Base-by-base conservation (phyloP, 371 early-diverging fungal genomes). In the Haplosporangium sp. region DNA sequence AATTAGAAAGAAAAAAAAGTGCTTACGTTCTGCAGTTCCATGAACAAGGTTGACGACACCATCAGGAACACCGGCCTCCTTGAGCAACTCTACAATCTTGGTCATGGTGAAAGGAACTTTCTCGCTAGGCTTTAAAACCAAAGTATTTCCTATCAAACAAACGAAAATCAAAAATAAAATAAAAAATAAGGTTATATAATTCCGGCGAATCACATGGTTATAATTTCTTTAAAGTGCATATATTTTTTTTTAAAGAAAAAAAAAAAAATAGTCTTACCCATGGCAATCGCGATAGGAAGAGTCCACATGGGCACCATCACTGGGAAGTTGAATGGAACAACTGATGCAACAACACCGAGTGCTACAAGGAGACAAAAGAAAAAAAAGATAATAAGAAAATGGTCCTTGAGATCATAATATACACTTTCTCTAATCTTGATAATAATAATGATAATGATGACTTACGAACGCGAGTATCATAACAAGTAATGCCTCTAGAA, bases 241-340 rank as follows among this genome's bases (percentile, higher is more conserved):
- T 27, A 27, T 27, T 27, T 27, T 27, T 27, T 27, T 27, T 27
- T 27, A 27, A 55, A 40, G 19, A 19, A 0, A 7, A 39, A 11
- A 35, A 40, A 69, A 9, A 44, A 27, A 37, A 20, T 1, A 8
- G 44, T 44, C 3, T 44, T 84, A 69, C 85, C 85, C 67, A 76
- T 78, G 20, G 87, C 91, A 48, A 93, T 83, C n/a, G 90, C 90
- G 42, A 92, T 86, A 2, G 92, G 92, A 15, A 93, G 69, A 5
- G 93, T 90, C 94, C 94, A 93, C 84, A 91, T 86, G 17, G 94
- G 90, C n/a, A 89, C 89, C 93, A 93, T 93, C 74, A 92, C 87
- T 10, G 94, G 93, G 63, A 93, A 93, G 74, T 88, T 88, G 65
- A 93, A 93, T 5, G 94, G 94, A 50, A 93, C 93, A 5, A 93